A percentile compares a stretch with the other conserved stretches of the same genome.
Conservation (phyloP, 2,329 filamentous ascomycete genomes). For the Stagonosporopsis cucurbitacearum region DNA sequence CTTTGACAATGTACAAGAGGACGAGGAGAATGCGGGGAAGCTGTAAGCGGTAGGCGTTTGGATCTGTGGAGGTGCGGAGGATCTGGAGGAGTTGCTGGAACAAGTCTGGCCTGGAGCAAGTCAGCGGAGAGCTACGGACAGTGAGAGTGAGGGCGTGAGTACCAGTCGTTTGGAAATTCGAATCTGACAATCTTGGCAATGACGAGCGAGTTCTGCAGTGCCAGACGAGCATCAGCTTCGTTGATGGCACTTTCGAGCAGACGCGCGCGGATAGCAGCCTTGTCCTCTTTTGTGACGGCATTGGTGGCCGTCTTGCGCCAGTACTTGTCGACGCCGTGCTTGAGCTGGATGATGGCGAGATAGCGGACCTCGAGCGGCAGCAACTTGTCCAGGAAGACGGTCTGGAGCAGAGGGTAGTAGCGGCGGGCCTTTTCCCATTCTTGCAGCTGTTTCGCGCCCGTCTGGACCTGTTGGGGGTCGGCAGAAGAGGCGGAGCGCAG, state of each 20-base stretch:
- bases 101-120: slow-evolving; percentile 43
- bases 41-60: slow-evolving; percentile 66
- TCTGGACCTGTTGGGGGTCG: slow-evolving; percentile 57
- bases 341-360: slow-evolving; percentile 90
- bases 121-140: slow-evolving; percentile 25
- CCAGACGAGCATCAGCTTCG: slow-evolving; percentile 77
- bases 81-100: slow-evolving; percentile 56
- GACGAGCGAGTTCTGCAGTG: slow-evolving; percentile 86
- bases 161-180: slow-evolving; percentile 90
- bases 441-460: slow-evolving; percentile 60
- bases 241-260: slow-evolving; percentile 78
- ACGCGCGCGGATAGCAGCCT: slow-evolving; percentile 74
- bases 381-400: slow-evolving; percentile 80
- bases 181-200: slow-evolving; percentile 86
- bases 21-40: slow-evolving; percentile 77
- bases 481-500: slow-evolving; percentile 57
- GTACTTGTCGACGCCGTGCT: slow-evolving; percentile 94
- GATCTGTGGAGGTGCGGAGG: slow-evolving; percentile 63
- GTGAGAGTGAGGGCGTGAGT: slow-evolving; percentile 11
- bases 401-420: slow-evolving; percentile 62
- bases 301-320: slow-evolving; percentile 84
- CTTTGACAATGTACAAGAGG: slow-evolving; percentile 86
- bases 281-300: slow-evolving; percentile 72
- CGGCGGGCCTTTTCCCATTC: slow-evolving; percentile 57
- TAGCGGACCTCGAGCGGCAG: slow-evolving; percentile 81